Evolutionary conservation across 2,329 filamentous ascomycete genomes (phyloP).

Genomic region (Monosporascus sp.): DNA sequence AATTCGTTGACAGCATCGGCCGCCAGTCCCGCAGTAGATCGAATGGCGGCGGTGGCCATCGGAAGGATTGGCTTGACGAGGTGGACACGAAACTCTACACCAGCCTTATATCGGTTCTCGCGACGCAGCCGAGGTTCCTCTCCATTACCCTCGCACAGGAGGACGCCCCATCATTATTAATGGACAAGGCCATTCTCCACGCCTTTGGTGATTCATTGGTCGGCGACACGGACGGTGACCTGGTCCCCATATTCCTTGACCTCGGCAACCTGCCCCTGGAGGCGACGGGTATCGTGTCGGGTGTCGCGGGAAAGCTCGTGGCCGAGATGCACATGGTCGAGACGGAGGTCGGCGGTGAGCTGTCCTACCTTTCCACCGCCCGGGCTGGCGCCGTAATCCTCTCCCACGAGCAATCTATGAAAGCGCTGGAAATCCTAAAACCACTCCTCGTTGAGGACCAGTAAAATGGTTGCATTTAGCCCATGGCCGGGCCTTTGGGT

Average conservation of each 20-base stretch:
- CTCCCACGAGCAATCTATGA: conserved; percentile 65
- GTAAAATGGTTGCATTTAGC: not conserved
- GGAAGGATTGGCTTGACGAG: conserved; percentile 48
- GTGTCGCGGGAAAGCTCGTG: conserved; percentile 78
- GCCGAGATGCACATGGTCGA: conserved; percentile 57
- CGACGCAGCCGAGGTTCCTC: conserved; percentile 62
- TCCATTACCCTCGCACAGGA: conserved; percentile 69
- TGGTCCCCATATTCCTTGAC: conserved; percentile 86
- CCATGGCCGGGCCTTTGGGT: not conserved
- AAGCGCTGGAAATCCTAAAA: conserved; percentile 66
- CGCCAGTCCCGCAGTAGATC: conserved; percentile 30
- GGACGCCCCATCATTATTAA: conserved; percentile 67
- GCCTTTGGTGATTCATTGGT: conserved; percentile 70
- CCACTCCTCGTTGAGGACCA: conserved; percentile 39
- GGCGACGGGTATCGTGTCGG: conserved; percentile 91
- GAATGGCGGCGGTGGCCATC: conserved; percentile 20
- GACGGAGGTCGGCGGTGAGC: conserved; percentile 54
- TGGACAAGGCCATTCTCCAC: conserved; percentile 62
- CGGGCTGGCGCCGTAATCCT: conserved; percentile 87
- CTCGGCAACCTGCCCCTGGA: conserved; percentile 75
- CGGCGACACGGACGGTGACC: conserved; percentile 64
- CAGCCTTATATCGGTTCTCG: conserved; percentile 56
- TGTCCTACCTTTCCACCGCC: conserved; percentile 87
- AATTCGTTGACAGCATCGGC: conserved; percentile 32
- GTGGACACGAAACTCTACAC: conserved; percentile 61